Evolutionary conservation across 768 basidiomycete species (phyloP).

Genomic region (Suillus plorans): DNA sequence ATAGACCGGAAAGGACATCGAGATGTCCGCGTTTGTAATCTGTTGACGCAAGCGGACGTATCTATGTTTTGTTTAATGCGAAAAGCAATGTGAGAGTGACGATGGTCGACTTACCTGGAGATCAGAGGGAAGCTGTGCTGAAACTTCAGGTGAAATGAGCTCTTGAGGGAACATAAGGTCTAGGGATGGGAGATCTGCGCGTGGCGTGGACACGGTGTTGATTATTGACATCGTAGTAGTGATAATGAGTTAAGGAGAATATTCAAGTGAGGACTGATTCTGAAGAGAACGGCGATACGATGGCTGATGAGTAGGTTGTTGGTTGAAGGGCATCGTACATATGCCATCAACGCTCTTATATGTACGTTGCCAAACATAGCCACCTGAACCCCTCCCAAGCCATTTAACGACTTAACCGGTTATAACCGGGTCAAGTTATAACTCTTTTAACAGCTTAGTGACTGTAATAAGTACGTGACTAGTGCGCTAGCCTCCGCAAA

Average conservation of each 20-base stretch:
- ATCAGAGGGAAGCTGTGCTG: constrained; percentile 56
- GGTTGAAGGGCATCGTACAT: constrained; percentile 8
- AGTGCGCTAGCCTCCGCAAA: no score
- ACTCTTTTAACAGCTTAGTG: no score
- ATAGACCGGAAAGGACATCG: constrained; percentile 71
- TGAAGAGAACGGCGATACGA: constrained; percentile 9
- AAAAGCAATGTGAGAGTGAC: not conserved
- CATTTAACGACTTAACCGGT: no score
- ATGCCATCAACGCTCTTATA: not conserved
- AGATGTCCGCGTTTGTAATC: constrained; percentile 86
- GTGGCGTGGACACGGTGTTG: constrained; percentile 23
- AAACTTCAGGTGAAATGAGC: constrained; percentile 68
- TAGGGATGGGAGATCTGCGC: constrained; percentile 58
- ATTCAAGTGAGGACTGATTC: constrained; percentile 3
- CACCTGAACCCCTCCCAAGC: not conserved
- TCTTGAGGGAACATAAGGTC: constrained; percentile 77
- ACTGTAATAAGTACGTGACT: no score
- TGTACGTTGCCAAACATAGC: not conserved
- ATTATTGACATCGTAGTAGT: not conserved
- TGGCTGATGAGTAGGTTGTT: not conserved
- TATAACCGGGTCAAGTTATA: no score
- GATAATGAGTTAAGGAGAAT: constrained; percentile 7
- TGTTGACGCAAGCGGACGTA: constrained; percentile 85
- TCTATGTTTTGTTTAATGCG: constrained; percentile 41
- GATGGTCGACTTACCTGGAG: constrained; percentile 56